These are phyloP conservation scores for Apophysomyces ossiformis DNA, from an alignment of 371 early-diverging fungal genomes.

Conservation along the genomic window DNA sequence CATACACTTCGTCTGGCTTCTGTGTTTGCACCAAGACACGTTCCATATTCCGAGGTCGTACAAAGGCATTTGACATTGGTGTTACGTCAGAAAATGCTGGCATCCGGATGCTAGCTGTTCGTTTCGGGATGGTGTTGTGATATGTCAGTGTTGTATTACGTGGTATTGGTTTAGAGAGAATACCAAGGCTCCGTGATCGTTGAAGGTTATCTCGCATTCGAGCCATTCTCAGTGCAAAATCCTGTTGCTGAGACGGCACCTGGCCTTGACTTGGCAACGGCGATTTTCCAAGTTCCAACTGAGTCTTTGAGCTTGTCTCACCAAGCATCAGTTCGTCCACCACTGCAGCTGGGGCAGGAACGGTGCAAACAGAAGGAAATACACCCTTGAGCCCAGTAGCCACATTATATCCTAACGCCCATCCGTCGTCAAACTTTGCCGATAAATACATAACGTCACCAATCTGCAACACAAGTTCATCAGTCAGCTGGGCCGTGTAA, in stretches of 20 bases:
- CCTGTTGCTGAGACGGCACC: background rate
- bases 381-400: conserved; percentile 70
- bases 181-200: conserved; percentile 31
- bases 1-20: conserved; percentile 10
- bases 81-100: conserved; percentile 25
- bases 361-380: conserved; percentile 73
- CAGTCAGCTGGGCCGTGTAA: conserved; percentile 65
- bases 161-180: conserved; percentile 11
- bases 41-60: conserved; percentile 20
- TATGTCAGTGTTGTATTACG: conserved; percentile 28
- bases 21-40: background rate
- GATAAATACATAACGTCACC: conserved; percentile 72
- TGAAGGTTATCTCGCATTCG: conserved; percentile 31
- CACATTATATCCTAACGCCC: conserved; percentile 75
- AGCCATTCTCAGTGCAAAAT: conserved; percentile 17
- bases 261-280: background rate
- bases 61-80: conserved; percentile 20
- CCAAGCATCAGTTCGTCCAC: conserved; percentile 38
- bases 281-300: conserved; percentile 31
- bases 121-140: conserved; percentile 44
- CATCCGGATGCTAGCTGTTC: conserved; percentile 48
- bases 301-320: conserved; percentile 28
- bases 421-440: conserved; percentile 69
- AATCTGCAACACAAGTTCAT: conserved; percentile 68
- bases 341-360: conserved; percentile 40